Conservation (phyloP, 2,329 filamentous ascomycete genomes). For the Colletotrichum tofieldiae region DNA sequence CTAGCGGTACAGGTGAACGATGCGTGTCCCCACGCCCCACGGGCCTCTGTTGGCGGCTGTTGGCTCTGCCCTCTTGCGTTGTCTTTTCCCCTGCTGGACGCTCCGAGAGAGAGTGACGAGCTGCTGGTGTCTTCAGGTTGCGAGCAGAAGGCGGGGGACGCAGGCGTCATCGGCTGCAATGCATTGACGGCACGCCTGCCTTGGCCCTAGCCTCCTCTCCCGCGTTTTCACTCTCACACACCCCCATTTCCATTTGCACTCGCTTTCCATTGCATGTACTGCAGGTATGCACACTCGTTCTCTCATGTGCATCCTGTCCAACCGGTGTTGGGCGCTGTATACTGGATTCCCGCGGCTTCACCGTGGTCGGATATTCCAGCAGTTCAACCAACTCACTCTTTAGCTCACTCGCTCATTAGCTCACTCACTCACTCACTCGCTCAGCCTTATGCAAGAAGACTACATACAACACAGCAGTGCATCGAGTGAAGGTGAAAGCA, state of each 20-base stretch:
- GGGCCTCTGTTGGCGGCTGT: not conserved
- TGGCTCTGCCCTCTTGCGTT: not conserved
- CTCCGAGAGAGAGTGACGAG: not conserved
- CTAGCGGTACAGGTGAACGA: conserved; percentile 24
- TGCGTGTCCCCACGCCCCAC: conserved; percentile 22
- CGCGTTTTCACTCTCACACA: conserved; percentile 14
- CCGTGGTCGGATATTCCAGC: not conserved
- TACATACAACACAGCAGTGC: not conserved
- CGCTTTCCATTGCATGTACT: not conserved
- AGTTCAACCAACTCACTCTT: not conserved
- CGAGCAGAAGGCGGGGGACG: conserved; percentile 17
- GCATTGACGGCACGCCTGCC: conserved; percentile 27
- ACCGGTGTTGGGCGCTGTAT: not conserved
- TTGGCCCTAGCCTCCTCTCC: not conserved
- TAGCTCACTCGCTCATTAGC: not conserved
- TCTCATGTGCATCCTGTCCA: not conserved
- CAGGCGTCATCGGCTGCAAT: conserved; percentile 36
- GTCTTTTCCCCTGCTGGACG: not conserved
- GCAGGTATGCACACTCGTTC: not conserved
- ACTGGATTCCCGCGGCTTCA: not conserved
- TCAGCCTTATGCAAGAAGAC: not conserved
- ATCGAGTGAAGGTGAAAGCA: not conserved
- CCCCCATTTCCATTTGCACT: not conserved
- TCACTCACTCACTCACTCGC: not conserved
- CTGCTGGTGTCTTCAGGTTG: not conserved